A percentile compares a stretch with the other conserved stretches of the same genome.
phyloP scores from a whole-genome alignment of 2,329 filamentous ascomycete genomes.

The Xylariaceae sp. region DNA sequence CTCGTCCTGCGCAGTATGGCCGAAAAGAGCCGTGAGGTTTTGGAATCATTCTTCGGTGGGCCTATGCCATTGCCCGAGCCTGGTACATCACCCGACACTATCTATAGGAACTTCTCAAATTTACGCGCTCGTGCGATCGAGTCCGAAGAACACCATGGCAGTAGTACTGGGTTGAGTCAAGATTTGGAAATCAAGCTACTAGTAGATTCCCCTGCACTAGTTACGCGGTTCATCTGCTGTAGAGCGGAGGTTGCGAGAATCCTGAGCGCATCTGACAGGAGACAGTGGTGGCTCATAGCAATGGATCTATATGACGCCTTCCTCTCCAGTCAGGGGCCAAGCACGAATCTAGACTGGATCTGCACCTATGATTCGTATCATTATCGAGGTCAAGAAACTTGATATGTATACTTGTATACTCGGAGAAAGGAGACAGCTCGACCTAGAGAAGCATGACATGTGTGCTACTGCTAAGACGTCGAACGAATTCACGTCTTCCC shows the following conservation, averaged over 20 bases:
- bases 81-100: conserved; percentile 14
- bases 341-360: conserved; percentile 21
- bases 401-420: no score
- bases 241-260: conserved; percentile 20
- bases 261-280: conserved; percentile 7
- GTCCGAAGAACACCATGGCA: background rate
- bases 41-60: conserved; percentile 24
- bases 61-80: conserved; percentile 23
- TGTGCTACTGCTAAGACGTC: no score
- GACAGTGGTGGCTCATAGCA: conserved; percentile 26
- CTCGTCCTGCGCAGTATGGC: conserved; percentile 11
- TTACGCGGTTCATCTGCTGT: conserved; percentile 22
- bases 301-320: conserved; percentile 26
- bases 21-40: conserved; percentile 18
- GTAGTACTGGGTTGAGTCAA: conserved; percentile 4
- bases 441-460: no score
- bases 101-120: conserved; percentile 10
- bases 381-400: no score
- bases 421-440: no score
- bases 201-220: conserved; percentile 18
- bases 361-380: no score
- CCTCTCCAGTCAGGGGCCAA: conserved; percentile 11
- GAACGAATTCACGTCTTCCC: no score
- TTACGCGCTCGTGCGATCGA: conserved; percentile 15
- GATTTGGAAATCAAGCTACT: conserved; percentile 13